Base-by-base conservation (phyloP, 2,329 filamentous ascomycete genomes). In the Aspergillus brasiliensis region DNA sequence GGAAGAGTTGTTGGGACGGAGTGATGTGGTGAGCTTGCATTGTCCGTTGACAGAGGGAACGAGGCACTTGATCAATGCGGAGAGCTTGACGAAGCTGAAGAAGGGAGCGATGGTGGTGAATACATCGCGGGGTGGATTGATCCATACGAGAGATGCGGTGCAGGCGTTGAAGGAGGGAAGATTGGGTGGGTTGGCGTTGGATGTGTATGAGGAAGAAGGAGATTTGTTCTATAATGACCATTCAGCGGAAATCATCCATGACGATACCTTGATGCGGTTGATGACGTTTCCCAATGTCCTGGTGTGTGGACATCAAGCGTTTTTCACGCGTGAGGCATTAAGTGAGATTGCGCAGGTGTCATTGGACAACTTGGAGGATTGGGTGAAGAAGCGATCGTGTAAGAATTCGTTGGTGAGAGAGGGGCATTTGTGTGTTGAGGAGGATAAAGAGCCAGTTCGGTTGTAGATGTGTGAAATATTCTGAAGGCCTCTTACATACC, bases 201-300 rank as follows among this genome's bases (percentile, higher is more conserved):
- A 90, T 69, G 88, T 90, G 15, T 90, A 90, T 71, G 88, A 90
- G 69, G 82, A 81, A 44, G 88, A 90, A 71, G 68, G 69, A 11
- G 64, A 69, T 27, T 75, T 89, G 37, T 90, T 90, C 68, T 89
- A 89, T 71, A 81, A 84, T 66, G 87, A 89, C 65, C 85, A 87
- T 67, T 88, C 85, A 5, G 81, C 78, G 13, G 82, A 87, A 62
- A 86, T 89, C 66, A 88, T 89, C 63, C 79, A 89, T 51, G 88
- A 90, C 68, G 87, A 90, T 66, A 79, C 83, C 58, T 77, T 90
- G 47, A 87, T 87, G 82, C 82, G 87, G 5, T 74, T 90, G 62
- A 84, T 87, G 75, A 89, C 86, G 0, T 90, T 90, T 67, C 87
- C 83, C 60, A 90, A 90, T 63, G 87, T 88, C 3, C 72, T 90